phyloP scores from a whole-genome alignment of 2,329 filamentous ascomycete genomes.

The Trichophyton verrucosum region DNA sequence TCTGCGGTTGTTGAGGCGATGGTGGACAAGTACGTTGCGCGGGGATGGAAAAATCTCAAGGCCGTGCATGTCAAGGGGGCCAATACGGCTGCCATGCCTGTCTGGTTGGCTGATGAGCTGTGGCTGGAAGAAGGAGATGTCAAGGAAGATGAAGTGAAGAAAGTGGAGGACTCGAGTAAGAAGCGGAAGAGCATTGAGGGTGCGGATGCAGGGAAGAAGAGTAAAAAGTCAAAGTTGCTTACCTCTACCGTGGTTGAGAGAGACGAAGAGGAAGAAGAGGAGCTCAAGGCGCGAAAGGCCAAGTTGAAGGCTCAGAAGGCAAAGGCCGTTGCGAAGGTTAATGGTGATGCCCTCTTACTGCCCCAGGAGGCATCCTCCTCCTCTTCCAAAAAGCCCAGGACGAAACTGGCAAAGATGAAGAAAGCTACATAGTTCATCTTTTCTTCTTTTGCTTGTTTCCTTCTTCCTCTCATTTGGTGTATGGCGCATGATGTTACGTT shows the following conservation, averaged over 20 bases:
- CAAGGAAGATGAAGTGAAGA: slow-evolving; percentile 33
- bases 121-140: slow-evolving; percentile 73
- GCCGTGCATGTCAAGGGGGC: slow-evolving; percentile 83
- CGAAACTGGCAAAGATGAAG: neutral
- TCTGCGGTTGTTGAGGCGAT: slow-evolving; percentile 56
- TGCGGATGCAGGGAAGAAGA: slow-evolving; percentile 15
- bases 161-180: slow-evolving; percentile 41
- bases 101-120: slow-evolving; percentile 86
- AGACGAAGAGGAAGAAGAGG: slow-evolving; percentile 28
- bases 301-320: slow-evolving; percentile 40
- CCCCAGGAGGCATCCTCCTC: neutral
- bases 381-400: neutral
- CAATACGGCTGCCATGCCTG: slow-evolving; percentile 75
- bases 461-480: neutral
- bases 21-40: slow-evolving; percentile 66
- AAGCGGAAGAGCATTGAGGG: slow-evolving; percentile 31
- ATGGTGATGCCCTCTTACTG: neutral
- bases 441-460: neutral
- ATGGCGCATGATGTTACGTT: neutral
- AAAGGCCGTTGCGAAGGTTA: slow-evolving; percentile 19
- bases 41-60: slow-evolving; percentile 78
- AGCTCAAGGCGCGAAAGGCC: slow-evolving; percentile 30
- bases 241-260: slow-evolving; percentile 19
- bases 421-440: neutral
- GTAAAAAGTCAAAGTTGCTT: slow-evolving; percentile 22